These are phyloP conservation scores for Lactarius psammicola DNA, from an alignment of 768 basidiomycete species.

Conservation along the genomic window DNA sequence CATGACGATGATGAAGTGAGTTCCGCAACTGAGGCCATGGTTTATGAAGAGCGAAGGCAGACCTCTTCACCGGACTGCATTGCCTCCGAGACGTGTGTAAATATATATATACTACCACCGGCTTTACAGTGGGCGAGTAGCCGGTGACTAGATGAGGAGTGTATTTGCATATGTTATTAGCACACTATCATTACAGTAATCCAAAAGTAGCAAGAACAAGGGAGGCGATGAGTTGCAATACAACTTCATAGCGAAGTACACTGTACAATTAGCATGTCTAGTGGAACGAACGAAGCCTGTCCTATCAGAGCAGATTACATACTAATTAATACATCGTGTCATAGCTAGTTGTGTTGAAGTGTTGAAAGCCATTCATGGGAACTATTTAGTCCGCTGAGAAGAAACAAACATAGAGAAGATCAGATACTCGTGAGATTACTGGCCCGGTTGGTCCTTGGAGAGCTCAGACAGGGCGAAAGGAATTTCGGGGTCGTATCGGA, in stretches of 20 bases:
- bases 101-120: not conserved
- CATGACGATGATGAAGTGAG: constrained; percentile 84
- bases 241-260: constrained; percentile 16
- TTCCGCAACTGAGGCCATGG: constrained; percentile 64
- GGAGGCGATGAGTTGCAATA: constrained; percentile 7
- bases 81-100: not conserved
- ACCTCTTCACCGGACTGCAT: not conserved
- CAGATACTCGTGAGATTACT: constrained; percentile 11
- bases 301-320: constrained; percentile 16
- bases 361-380: constrained; percentile 4
- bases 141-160: not conserved
- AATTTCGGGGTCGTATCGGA: constrained; percentile 74
- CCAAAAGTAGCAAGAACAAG: constrained; percentile 10
- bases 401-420: constrained; percentile 1
- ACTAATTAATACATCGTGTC: constrained; percentile 21
- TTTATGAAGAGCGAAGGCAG: constrained; percentile 9
- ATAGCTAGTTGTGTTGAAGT: constrained; percentile 9
- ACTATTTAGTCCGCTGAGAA: not conserved
- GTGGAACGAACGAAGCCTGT: constrained; percentile 16
- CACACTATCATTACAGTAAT: constrained; percentile 11
- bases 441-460: constrained; percentile 7
- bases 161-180: not conserved
- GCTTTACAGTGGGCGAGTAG: constrained; percentile 1
- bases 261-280: constrained; percentile 18
- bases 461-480: constrained; percentile 58